Percentiles rank a stretch among this genome's conserved stretches.
Evolutionary conservation across 2,329 filamentous ascomycete species (phyloP).

Genomic region (Acrodontium crateriforme): DNA sequence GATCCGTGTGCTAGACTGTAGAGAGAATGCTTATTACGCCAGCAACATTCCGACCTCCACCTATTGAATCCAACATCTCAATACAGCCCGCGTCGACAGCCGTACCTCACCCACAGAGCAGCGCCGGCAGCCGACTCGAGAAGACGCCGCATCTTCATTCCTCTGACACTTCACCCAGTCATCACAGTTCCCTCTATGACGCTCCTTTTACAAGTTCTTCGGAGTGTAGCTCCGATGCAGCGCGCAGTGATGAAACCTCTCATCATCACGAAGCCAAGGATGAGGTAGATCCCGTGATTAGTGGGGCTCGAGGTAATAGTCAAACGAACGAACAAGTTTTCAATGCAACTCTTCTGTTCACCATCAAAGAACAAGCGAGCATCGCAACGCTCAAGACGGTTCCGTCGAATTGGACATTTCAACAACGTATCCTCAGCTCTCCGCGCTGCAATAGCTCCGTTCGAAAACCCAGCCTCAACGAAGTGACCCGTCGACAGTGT

Average conservation of each 20-base stretch:
- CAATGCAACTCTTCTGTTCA: slow-evolving; percentile 25
- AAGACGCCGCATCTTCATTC: too few species aligned
- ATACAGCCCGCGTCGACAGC: too few species aligned
- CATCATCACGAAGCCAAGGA: too few species aligned
- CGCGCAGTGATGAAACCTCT: background rate
- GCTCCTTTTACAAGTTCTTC: slow-evolving; percentile 2
- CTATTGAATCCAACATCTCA: too few species aligned
- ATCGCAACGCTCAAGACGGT: slow-evolving; percentile 26
- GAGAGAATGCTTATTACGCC: too few species aligned
- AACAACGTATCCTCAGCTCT: slow-evolving; percentile 9
- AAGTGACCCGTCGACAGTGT: too few species aligned
- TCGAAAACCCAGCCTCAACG: too few species aligned
- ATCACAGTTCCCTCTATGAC: slow-evolving; percentile 14
- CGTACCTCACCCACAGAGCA: too few species aligned
- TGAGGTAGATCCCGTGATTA: background rate
- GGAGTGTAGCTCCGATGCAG: background rate
- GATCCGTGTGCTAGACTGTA: too few species aligned
- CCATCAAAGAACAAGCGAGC: slow-evolving; percentile 31
- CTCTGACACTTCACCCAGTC: slow-evolving; percentile 9
- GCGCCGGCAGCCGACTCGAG: too few species aligned
- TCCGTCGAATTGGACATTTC: slow-evolving; percentile 14
- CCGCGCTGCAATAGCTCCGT: too few species aligned
- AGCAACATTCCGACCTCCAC: too few species aligned
- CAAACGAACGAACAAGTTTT: slow-evolving; percentile 1
- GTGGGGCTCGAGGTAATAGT: background rate